Evolutionary conservation across 495 filamentous ascomycete species (phyloP), one percentile per base, ranked within the genome.

Genomic region (Pseudotulostoma volvatum): DNA sequence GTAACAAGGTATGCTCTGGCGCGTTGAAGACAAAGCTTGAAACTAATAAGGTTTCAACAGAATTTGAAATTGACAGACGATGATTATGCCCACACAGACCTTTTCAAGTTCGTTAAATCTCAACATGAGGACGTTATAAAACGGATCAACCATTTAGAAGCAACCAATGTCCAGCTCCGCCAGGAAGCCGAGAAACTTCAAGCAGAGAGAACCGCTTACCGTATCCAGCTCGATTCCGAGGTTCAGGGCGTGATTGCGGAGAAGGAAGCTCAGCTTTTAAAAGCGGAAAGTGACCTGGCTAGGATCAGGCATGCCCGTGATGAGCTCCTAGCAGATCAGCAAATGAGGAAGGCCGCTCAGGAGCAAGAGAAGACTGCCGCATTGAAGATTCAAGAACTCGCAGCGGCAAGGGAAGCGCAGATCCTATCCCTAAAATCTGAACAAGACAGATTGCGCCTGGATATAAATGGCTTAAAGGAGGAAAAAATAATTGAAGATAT

Each of bases 41-140:
- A n/a, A n/a, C n/a, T n/a, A n/a, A n/a, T n/a, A n/a, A n/a, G n/a
- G n/a, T n/a, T 38, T 0, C 11, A 32, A 11, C 14, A 74, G 70
- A 60, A 68, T 37, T 73, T 81, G 1, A 77, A 72, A 40, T 63
- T 90, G 30, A 78, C 81, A 1, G 88, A 97, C 48, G 90, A 97
- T 38, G 90, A 97, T 48, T 95, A 93, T 54, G 77, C 84, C 31
- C 73, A 81, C 37, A 93, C 84, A 25, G 83, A 95, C 47, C 67
- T 93, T 7, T 96, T 95, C 67, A 94, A 93, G 54, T 71, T 77
- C 43, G 69, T 95, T 41, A 92, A 84, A 58, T 73, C 72, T 18
- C 84, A 93, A 47, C 79, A 93, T 48, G 87, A 95, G 43, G 92
- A 95, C 52, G 74, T 92, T 13, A 81, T 94, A 38, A 84, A 81